Evolutionary conservation across 1,284 basidiomycete species (phyloP).

Genomic region (Ganoderma lucidum): DNA sequence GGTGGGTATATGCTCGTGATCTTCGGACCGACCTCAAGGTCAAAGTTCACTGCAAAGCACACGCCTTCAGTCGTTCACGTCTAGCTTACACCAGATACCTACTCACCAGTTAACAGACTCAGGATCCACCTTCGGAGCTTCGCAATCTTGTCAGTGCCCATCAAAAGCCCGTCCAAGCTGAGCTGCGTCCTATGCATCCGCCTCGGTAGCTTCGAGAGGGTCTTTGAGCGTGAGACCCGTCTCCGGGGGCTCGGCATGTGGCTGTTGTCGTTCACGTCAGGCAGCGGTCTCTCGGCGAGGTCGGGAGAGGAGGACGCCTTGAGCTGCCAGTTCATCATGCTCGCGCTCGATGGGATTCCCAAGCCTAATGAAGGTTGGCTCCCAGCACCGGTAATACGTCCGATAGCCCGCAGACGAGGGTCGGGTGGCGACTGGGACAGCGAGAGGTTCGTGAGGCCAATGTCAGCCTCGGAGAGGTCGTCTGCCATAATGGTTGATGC

Average conservation of each 20-base stretch:
- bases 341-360: not conserved
- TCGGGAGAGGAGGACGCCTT: slow-evolving; percentile 44
- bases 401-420: slow-evolving; percentile 22
- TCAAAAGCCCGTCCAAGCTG: slow-evolving; percentile 41
- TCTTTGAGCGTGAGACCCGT: slow-evolving; percentile 48
- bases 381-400: slow-evolving; percentile 21
- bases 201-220: slow-evolving; percentile 45
- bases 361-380: slow-evolving; percentile 4
- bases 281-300: slow-evolving; percentile 34
- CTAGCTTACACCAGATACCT: no score
- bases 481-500: slow-evolving; percentile 30
- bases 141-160: slow-evolving; percentile 57
- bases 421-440: slow-evolving; percentile 26
- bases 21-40: slow-evolving; percentile 87
- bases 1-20: slow-evolving; percentile 78
- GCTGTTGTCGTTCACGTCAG: slow-evolving; percentile 11
- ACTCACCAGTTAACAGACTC: slow-evolving; percentile 75
- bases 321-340: slow-evolving; percentile 28
- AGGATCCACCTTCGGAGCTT: slow-evolving; percentile 81
- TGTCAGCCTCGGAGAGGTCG: slow-evolving; percentile 37
- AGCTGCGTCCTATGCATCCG: slow-evolving; percentile 28
- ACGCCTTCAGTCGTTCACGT: not conserved
- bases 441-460: slow-evolving; percentile 40
- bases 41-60: slow-evolving; percentile 79
- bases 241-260: slow-evolving; percentile 19